These are phyloP conservation scores for Neurospora hispaniola DNA, from an alignment of 495 filamentous ascomycete genomes.

Conservation along the genomic window DNA sequence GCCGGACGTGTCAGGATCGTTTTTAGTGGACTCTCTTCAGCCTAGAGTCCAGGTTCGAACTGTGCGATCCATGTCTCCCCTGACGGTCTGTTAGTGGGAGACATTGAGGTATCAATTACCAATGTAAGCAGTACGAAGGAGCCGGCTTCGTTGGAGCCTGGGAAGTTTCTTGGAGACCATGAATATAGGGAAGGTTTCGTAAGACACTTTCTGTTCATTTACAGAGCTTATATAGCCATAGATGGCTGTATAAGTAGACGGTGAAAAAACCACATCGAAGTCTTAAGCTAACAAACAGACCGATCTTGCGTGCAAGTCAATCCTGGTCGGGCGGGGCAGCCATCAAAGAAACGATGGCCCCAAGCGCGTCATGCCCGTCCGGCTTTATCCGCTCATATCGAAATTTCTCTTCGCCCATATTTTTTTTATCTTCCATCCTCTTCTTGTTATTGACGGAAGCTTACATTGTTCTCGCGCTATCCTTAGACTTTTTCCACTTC, in stretches of 20 bases:
- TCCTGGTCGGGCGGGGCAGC: background rate
- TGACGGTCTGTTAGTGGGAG: background rate
- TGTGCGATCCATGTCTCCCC: background rate
- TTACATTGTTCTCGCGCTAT: background rate
- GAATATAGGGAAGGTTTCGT: background rate
- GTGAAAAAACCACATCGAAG: background rate
- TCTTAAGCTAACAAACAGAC: background rate
- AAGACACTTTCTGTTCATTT: background rate
- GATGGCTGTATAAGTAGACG: background rate
- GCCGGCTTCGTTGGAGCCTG: rapidly evolving
- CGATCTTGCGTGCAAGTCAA: background rate
- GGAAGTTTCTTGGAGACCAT: background rate
- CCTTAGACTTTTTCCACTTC: background rate
- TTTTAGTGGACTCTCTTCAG: background rate
- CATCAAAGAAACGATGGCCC: background rate
- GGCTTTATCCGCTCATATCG: background rate
- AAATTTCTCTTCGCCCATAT: background rate
- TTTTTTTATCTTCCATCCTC: background rate
- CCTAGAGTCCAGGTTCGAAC: background rate
- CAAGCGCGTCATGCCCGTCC: background rate
- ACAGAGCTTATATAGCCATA: background rate
- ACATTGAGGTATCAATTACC: background rate
- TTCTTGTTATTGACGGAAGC: background rate
- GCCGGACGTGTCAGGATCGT: background rate
- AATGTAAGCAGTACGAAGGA: background rate